Evolutionary conservation across 2,329 filamentous ascomycete species (phyloP), one percentile per base, ranked within the genome.

Genomic region (Gnomoniopsis sp.): DNA sequence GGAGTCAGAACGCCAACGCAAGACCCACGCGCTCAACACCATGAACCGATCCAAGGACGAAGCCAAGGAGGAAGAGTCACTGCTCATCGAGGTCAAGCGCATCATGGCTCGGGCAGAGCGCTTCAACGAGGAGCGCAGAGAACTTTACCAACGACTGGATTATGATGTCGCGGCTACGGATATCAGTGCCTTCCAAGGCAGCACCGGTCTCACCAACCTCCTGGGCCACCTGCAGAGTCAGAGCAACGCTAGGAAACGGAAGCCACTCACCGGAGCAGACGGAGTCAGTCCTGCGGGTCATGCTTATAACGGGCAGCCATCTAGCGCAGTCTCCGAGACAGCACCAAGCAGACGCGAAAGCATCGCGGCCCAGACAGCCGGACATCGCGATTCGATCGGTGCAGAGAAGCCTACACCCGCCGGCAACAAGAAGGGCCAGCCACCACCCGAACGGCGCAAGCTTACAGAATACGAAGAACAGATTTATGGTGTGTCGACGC

Each of bases 171-270:
- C 81, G 66, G 77, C 89, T 77, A 73, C 88, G 76, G 91, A 8
- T 77, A 99, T 3, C 87, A 90, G 57, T 23, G 44, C 53, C 2
- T 62, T 59, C 53, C 51, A 55, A 46, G 57, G 49, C 47, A 62
- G 60, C 41, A 50, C 57, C 15, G 60, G 60, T n/a, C 57, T 62
- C 2, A 36, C 23, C 2, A 59, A 56, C 12, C 57, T 62, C 2
- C 22, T 59, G 23, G 38, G 17, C 12, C 53, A 44, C 85, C 87
- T 55, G 82, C 98, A 19, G 84, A 96, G 60, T 88, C 93, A 69
- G 87, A 93, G 97, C 73, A 93, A 95, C 72, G 87, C 87, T 62
- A 96, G 96, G 79, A 97, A 97, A 74, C 88, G 91, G 59, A 91
- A 88, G 71, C 87, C 87, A 4, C 76, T 89, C 26, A 81, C 88